Base-by-base conservation (phyloP, 306 rosid genomes). In the Vicia faba region DNA sequence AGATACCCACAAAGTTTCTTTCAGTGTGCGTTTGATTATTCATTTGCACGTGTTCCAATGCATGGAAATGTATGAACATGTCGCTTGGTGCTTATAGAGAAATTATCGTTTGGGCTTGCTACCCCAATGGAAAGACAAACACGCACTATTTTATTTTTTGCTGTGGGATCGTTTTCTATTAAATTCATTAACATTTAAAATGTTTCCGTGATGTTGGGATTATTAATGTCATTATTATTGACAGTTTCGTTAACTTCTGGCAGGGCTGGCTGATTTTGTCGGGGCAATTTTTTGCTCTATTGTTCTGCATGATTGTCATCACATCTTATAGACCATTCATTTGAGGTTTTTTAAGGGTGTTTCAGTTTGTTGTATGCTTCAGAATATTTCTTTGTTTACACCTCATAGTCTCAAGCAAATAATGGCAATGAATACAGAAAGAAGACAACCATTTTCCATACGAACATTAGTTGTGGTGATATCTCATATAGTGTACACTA, bases 1-100 rank as follows among this genome's bases (percentile, higher is more conserved):
- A n/a, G n/a, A n/a, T n/a, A n/a, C 60, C 54, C 36, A 8, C 49
- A 49, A 50, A 55, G 54, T 71, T 70, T 63, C 71, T 48, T 57
- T 25, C 15, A 31, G 43, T 31, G 6, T 14, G 63, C 11, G 12
- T 57, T 9, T 20, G 39, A 20, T 31, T 57, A 20, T 13, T 16
- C 63, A 31, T 57, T 57, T 57, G 41, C 36, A 11, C 2, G 7
- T 3, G 8, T 54, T 54, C 36, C 36, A 12, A 11, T 54, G 38
- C 11, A 8, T 54, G 38, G 9, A 29, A 25, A 54, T 6, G 16
- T 16, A 57, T 11, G 19, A 31, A 29, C 7, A 11, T 31, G 63
- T 29, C 19, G 8, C 43, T 57, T 14, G 23, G 63, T 20, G 63
- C 41, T 31, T 29, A 35, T 29, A 20, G 25, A 23, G 18, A 57